A percentile compares a stretch with the other conserved stretches of the same genome.
These are phyloP conservation scores for Wickerhamomyces sydowiorum DNA, from an alignment of 805 yeast genomes.

Conservation along the genomic window DNA sequence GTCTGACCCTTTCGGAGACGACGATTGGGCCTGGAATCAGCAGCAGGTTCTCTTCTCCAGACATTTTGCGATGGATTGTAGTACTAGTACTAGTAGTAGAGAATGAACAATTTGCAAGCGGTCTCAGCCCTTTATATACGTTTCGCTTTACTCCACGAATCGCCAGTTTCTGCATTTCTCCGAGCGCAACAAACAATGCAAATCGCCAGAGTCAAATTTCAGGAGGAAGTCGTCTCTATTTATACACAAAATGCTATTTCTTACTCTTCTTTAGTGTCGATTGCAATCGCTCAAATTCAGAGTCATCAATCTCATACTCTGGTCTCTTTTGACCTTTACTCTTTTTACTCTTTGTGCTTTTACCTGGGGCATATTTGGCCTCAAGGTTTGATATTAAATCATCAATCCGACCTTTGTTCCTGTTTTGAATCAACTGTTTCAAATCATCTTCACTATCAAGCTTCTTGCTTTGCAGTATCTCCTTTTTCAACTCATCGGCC, in stretches of 20 bases:
- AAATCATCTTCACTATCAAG: slow-evolving; percentile 35
- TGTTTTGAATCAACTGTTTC: slow-evolving; percentile 42
- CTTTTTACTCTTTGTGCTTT: neutral
- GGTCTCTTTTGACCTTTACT: slow-evolving; percentile 9
- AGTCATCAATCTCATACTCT: slow-evolving; percentile 38
- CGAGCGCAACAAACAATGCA: too few relatives aligned
- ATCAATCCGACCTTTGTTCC: slow-evolving; percentile 38
- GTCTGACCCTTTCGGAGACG: slow-evolving; percentile 72
- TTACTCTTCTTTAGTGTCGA: slow-evolving; percentile 27
- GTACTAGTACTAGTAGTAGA: neutral
- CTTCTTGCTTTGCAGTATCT: slow-evolving; percentile 28
- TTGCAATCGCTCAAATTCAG: slow-evolving; percentile 44
- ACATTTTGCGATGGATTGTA: slow-evolving; percentile 5
- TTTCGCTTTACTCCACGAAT: too few relatives aligned
- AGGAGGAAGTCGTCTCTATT: neutral
- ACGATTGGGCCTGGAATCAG: slow-evolving; percentile 87
- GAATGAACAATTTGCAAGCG: neutral
- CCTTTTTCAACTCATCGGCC: slow-evolving; percentile 44
- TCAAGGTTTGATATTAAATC: slow-evolving; percentile 42
- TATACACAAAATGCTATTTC: neutral
- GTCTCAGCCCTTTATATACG: too few relatives aligned
- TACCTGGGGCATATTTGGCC: slow-evolving; percentile 36
- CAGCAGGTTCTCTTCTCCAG: slow-evolving; percentile 31
- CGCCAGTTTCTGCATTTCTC: too few relatives aligned
- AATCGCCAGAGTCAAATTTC: neutral